Evolutionary conservation across 2,329 filamentous ascomycete species (phyloP).

Genomic region (Curvularia eragrostidis): DNA sequence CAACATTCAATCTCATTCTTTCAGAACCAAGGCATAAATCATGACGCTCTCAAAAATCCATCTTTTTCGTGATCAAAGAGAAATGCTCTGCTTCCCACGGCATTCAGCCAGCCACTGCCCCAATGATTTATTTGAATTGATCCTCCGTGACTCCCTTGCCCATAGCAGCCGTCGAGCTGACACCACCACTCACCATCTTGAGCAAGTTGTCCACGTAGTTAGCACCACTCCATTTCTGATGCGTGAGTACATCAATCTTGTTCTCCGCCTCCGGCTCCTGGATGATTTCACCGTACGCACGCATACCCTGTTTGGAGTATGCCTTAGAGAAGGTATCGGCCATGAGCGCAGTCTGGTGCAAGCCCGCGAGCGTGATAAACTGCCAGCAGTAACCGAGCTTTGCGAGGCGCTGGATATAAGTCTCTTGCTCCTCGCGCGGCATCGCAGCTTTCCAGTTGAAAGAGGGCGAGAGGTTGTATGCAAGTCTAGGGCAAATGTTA

Average conservation of each 20-base stretch:
- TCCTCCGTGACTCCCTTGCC: constrained; percentile 97
- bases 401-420: constrained; percentile 91
- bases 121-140: constrained; percentile 73
- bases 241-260: constrained; percentile 92
- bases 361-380: constrained; percentile 97
- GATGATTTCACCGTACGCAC: constrained; percentile 94
- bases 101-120: not conserved
- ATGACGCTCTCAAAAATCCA: not conserved
- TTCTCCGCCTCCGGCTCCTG: constrained; percentile 96
- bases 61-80: not conserved
- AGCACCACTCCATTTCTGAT: constrained; percentile 98
- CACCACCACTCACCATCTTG: constrained; percentile 95
- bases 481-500: constrained; percentile 66
- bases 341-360: constrained; percentile 95
- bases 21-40: not conserved
- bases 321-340: constrained; percentile 86
- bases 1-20: not conserved
- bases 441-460: constrained; percentile 99
- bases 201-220: constrained; percentile 93
- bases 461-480: constrained; percentile 97
- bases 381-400: constrained; percentile 97
- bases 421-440: constrained; percentile 90
- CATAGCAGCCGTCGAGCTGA: constrained; percentile 94
- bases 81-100: not conserved
- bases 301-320: constrained; percentile 84